A percentile compares a stretch with the other conserved stretches of the same genome.
phyloP scores from a whole-genome alignment of 148 eudicot species.

The Diospyros lotus region DNA sequence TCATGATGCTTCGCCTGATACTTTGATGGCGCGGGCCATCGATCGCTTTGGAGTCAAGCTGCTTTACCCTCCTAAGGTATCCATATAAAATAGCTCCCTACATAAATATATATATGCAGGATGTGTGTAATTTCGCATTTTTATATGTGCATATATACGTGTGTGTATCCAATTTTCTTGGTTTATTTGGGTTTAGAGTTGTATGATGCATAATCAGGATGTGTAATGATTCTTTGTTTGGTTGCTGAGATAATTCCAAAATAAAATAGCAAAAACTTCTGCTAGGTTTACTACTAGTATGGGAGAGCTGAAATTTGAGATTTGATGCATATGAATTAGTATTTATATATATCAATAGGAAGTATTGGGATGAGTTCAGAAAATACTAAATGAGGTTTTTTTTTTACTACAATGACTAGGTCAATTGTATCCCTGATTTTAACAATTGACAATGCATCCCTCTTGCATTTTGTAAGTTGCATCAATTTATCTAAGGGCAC shows the following conservation, averaged over 20 bases:
- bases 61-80: slow-evolving; percentile 56
- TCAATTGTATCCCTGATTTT: neutral
- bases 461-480: neutral
- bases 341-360: neutral
- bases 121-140: neutral
- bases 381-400: neutral
- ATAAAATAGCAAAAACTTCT: too few relatives aligned
- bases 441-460: neutral
- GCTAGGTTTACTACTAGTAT: neutral
- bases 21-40: slow-evolving; percentile 59
- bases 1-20: slow-evolving; percentile 69
- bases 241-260: neutral
- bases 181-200: neutral
- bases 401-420: neutral
- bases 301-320: neutral
- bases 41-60: slow-evolving; percentile 82
- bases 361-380: neutral
- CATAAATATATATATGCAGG: neutral
- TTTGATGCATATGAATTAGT: neutral
- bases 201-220: neutral
- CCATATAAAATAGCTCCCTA: neutral
- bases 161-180: neutral
- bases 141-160: too few relatives aligned
- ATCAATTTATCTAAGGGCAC: too few relatives aligned
- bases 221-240: neutral